phyloP scores from a whole-genome alignment of 2,329 filamentous ascomycete genomes.

The Talaromyces sp. region DNA sequence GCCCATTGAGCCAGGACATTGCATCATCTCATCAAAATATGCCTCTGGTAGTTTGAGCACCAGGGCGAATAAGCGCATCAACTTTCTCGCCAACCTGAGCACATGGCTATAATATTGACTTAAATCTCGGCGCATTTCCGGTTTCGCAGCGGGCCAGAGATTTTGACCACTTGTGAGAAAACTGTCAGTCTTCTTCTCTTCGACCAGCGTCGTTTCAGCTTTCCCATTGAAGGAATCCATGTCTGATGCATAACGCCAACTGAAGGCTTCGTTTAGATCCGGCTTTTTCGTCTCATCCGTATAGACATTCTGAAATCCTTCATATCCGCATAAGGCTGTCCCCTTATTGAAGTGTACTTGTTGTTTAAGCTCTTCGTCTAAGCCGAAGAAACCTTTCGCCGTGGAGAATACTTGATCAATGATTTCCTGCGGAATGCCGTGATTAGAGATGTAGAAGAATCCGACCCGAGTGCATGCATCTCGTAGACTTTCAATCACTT shows the following conservation, averaged over 20 bases:
- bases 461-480: constrained; percentile 40
- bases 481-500: constrained; percentile 41
- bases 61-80: constrained; percentile 20
- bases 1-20: constrained; percentile 22
- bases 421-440: constrained; percentile 12
- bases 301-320: constrained; percentile 11
- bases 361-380: constrained; percentile 22
- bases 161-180: constrained; percentile 15
- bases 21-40: constrained; percentile 30
- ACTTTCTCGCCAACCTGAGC: constrained; percentile 21
- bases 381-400: constrained; percentile 29
- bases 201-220: background rate
- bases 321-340: constrained; percentile 11
- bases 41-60: constrained; percentile 18
- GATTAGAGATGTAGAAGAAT: constrained; percentile 43
- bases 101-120: constrained; percentile 23
- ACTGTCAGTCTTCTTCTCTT: background rate
- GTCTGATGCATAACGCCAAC: constrained; percentile 18
- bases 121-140: constrained; percentile 15
- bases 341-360: constrained; percentile 9
- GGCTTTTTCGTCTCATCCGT: constrained; percentile 14
- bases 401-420: constrained; percentile 20
- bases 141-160: constrained; percentile 12
- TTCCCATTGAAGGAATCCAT: constrained; percentile 1
- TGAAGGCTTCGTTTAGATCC: constrained; percentile 20